Evolutionary conservation across 148 eudicot species (phyloP), one percentile per base, ranked within the genome.

Genomic region (Polygonum aviculare): DNA sequence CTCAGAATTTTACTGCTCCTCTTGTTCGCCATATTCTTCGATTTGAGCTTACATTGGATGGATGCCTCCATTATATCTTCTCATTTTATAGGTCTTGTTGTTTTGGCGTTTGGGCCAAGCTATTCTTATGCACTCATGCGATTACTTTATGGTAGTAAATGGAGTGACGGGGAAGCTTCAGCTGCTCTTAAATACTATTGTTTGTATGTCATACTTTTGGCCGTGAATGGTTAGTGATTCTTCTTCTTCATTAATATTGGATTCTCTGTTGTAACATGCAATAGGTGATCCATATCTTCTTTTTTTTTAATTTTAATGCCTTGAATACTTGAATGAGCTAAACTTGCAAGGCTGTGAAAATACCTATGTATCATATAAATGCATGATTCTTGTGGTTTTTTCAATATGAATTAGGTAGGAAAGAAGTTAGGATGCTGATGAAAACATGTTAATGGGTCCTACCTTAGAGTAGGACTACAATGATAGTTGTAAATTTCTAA

Each of bases 121-220:
- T 96, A 88, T 83, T 93, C 97, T 47, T 96, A 96, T 85, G 86
- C 93, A 75, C 93, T 89, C 75, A 86, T 96, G 81, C 87, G 99
- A 86, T 79, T 96, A 81, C 81, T 96, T 49, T 96, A 93, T 81
- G 99, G 98, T 78, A 86, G 81, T 77, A 91, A 90, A 79, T 96
- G 99, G 98, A 96, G 98, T 84, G 98, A 96, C 73, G 99, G 99
- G 80, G 99, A 96, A 91, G 99, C 99, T 73, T 83, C 99, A 51
- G 82, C 90, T 69, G 97, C 98, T 78, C 92, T 93, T 72, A 81
- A 82, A 80, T 91, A 84, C 82, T 96, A 92, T 79, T 89, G 98
- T 81, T 63, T 93, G 77, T 96, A 89, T 80, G 92, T 96, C 54
- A 83, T 91, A 62, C 83, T 81, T 70, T 84, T 96, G 80, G 99